Conservation (phyloP, 1,284 basidiomycete genomes). For the Melanopsichium pennsylvanicum region DNA sequence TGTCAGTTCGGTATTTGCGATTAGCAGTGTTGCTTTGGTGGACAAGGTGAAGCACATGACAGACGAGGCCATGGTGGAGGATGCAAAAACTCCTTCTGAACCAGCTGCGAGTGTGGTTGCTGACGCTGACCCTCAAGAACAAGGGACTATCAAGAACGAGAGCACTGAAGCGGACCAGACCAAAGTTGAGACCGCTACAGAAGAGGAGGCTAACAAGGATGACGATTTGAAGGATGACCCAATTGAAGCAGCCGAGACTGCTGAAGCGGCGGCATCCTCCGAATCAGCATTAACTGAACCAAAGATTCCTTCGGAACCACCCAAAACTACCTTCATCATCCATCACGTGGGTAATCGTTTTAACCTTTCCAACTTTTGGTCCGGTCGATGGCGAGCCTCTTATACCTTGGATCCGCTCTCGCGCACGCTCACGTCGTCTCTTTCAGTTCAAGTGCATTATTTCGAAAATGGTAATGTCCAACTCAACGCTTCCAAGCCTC, state of each 20-base stretch:
- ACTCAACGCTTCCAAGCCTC: constrained; percentile 39
- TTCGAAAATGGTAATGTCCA: constrained; percentile 66
- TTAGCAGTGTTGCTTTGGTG: constrained; percentile 16
- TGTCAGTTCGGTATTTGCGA: constrained; percentile 47
- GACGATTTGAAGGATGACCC: constrained; percentile 12
- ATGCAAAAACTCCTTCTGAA: constrained; percentile 24
- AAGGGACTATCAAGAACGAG: constrained; percentile 14
- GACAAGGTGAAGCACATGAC: constrained; percentile 8
- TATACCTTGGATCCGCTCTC: constrained; percentile 41
- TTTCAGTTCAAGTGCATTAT: constrained; percentile 61
- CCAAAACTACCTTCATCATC: constrained; percentile 36
- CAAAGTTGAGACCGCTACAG: neutral
- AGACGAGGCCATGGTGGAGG: constrained; percentile 16
- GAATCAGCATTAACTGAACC: neutral
- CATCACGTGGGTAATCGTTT: constrained; percentile 62
- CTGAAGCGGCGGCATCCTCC: constrained; percentile 14
- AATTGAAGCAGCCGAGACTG: constrained; percentile 8
- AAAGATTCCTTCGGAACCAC: neutral
- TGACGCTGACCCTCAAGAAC: neutral
- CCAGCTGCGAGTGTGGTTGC: constrained; percentile 14
- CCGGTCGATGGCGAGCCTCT: constrained; percentile 59
- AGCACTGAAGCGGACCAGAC: constrained; percentile 5
- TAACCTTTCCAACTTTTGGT: constrained; percentile 65
- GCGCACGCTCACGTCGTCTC: constrained; percentile 5
- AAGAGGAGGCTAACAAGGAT: neutral